These are phyloP conservation scores for Auriculariales sp. DNA, from an alignment of 768 basidiomycete genomes.

Conservation along the genomic window DNA sequence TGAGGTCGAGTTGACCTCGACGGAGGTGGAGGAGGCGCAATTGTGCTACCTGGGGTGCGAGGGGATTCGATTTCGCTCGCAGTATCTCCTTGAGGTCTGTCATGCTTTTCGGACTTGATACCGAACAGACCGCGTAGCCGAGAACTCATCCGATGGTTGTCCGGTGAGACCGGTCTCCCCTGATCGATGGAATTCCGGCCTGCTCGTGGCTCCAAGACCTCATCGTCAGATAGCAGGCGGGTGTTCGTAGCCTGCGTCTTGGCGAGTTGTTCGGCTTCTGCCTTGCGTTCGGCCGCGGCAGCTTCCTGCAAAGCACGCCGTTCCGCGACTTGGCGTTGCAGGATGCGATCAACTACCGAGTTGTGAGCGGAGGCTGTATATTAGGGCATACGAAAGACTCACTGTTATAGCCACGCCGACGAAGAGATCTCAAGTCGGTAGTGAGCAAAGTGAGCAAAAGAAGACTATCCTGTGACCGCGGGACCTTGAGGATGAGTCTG, in stretches of 20 bases:
- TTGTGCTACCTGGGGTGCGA: background rate
- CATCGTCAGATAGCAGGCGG: background rate
- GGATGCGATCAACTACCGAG: constrained; percentile 78
- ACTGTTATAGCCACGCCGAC: constrained; percentile 80
- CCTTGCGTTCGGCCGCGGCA: background rate
- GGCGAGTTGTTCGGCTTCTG: too few species aligned
- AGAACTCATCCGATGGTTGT: background rate
- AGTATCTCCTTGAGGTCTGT: background rate
- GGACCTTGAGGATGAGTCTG: constrained; percentile 59
- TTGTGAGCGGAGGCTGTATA: background rate
- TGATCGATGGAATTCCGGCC: background rate
- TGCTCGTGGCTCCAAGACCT: background rate
- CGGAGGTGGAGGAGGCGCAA: background rate
- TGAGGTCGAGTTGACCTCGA: background rate
- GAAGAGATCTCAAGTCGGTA: constrained; percentile 70
- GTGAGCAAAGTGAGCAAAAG: constrained; percentile 89
- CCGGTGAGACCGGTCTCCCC: background rate
- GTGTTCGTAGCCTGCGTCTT: too few species aligned
- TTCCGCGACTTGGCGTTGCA: constrained; percentile 50
- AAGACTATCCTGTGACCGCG: constrained; percentile 75
- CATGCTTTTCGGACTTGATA: background rate
- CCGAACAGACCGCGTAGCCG: background rate
- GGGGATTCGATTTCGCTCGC: background rate
- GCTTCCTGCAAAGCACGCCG: constrained; percentile 22
- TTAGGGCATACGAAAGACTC: constrained; percentile 6